A percentile compares a stretch with the other conserved stretches of the same genome.
These are phyloP conservation scores for Blastobotrys muscicola DNA, from an alignment of 805 yeast genomes.

Conservation along the genomic window DNA sequence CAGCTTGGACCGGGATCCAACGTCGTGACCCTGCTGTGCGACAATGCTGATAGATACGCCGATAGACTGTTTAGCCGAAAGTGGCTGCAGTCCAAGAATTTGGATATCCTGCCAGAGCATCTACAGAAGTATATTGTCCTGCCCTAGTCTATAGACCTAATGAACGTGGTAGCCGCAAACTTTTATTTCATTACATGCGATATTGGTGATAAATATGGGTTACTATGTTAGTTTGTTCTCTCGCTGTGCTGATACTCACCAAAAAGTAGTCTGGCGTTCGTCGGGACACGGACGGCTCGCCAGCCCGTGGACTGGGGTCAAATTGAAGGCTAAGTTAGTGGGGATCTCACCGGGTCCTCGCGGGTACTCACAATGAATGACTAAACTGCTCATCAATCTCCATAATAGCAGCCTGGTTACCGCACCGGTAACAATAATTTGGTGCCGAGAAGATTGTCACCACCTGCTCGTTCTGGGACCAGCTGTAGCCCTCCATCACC, in stretches of 20 bases:
- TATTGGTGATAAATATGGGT: no score
- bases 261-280: slow-evolving; percentile 92
- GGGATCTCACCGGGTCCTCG: neutral
- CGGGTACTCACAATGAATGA: slow-evolving; percentile 46
- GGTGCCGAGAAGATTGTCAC: slow-evolving; percentile 91
- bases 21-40: slow-evolving; percentile 83
- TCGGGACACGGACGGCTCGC: slow-evolving; percentile 90
- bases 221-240: no score
- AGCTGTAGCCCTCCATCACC: slow-evolving; percentile 94
- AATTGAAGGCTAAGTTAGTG: slow-evolving; percentile 46
- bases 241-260: slow-evolving; percentile 20
- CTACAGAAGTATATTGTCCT: slow-evolving; percentile 58
- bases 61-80: slow-evolving; percentile 66
- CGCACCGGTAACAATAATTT: slow-evolving; percentile 90
- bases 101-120: slow-evolving; percentile 61
- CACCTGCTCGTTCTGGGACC: slow-evolving; percentile 79
- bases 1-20: slow-evolving; percentile 65
- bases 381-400: slow-evolving; percentile 85
- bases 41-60: slow-evolving; percentile 83
- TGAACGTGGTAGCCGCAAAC: no score
- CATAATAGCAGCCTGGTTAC: slow-evolving; percentile 93
- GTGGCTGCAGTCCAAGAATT: slow-evolving; percentile 66
- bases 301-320: slow-evolving; percentile 93
- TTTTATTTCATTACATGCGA: no score
- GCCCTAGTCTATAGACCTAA: slow-evolving; percentile 8